Conservation (phyloP, 768 basidiomycete genomes). For the Pleurotus tuber-regium region DNA sequence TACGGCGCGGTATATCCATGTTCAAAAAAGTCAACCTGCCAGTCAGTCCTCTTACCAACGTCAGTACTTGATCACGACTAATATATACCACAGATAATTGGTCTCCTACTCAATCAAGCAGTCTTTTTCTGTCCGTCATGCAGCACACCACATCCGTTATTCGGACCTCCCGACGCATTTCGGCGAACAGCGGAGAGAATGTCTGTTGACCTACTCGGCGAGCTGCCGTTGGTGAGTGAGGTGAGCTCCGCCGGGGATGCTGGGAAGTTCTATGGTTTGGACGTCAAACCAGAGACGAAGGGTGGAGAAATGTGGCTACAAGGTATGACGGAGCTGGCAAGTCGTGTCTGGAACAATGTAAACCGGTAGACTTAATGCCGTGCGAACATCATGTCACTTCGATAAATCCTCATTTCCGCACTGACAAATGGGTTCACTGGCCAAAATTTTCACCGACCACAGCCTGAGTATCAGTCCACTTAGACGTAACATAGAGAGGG, state of each 20-base stretch:
- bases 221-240: conserved; percentile 75
- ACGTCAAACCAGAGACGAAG: neutral
- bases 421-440: too few relatives aligned
- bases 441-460: too few relatives aligned
- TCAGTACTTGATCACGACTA: neutral
- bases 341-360: neutral
- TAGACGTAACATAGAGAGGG: too few relatives aligned
- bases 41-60: conserved; percentile 40
- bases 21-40: conserved; percentile 87
- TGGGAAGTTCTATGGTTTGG: conserved; percentile 46
- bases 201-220: conserved; percentile 64
- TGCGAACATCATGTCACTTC: too few relatives aligned
- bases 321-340: neutral
- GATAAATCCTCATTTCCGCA: too few relatives aligned
- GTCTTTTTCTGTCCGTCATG: conserved; percentile 81
- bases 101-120: conserved; percentile 86
- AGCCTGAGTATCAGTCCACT: too few relatives aligned
- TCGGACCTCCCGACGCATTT: conserved; percentile 43
- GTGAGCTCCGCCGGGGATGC: conserved; percentile 66
- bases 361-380: too few relatives aligned
- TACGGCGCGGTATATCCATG: conserved; percentile 91
- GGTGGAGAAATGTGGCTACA: conserved; percentile 3
- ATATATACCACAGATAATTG: conserved; percentile 62
- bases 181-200: conserved; percentile 54
- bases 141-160: conserved; percentile 40